These are phyloP conservation scores for Phlegmacium glaucopus DNA, from an alignment of 768 basidiomycete genomes.

Conservation along the genomic window DNA sequence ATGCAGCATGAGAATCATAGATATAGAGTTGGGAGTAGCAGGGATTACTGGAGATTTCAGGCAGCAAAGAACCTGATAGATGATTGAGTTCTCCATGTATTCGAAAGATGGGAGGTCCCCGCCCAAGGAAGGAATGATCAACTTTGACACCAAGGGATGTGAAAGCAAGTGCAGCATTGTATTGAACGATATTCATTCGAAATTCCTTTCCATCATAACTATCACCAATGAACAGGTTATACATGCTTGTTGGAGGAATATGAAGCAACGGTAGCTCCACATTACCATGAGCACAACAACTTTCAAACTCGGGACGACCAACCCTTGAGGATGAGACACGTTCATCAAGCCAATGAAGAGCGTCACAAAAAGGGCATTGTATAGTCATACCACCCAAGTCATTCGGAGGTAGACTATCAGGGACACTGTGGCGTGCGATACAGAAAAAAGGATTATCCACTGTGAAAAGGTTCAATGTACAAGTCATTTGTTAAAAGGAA, in stretches of 20 bases:
- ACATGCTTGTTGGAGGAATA: constrained; percentile 21
- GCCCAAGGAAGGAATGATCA: constrained; percentile 22
- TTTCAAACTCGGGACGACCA: constrained; percentile 23
- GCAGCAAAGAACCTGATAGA: constrained; percentile 27
- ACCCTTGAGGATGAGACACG: constrained; percentile 9
- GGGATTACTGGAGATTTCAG: constrained; percentile 16
- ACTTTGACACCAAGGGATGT: constrained; percentile 30
- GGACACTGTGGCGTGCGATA: too few relatives aligned
- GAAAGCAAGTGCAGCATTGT: constrained; percentile 40
- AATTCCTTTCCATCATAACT: constrained; percentile 15
- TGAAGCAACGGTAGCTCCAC: constrained; percentile 23
- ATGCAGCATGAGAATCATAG: constrained; percentile 34
- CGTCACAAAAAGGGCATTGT: constrained; percentile 27
- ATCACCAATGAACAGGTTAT: constrained; percentile 12
- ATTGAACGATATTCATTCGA: constrained; percentile 36
- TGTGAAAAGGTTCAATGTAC: too few relatives aligned
- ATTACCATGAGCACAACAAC: constrained; percentile 34
- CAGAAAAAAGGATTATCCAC: too few relatives aligned
- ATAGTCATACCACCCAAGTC: constrained; percentile 35
- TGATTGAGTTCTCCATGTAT: constrained; percentile 37
- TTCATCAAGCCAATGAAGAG: constrained; percentile 35
- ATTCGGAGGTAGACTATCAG: too few relatives aligned
- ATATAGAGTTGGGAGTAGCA: constrained; percentile 37
- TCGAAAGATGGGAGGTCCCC: constrained; percentile 25
- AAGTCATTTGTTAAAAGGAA: too few relatives aligned